A percentile compares a stretch with the other conserved stretches of the same genome.
These are phyloP conservation scores for Saccharomycopsis javanensis DNA, from an alignment of 805 yeast genomes.

Conservation along the genomic window DNA sequence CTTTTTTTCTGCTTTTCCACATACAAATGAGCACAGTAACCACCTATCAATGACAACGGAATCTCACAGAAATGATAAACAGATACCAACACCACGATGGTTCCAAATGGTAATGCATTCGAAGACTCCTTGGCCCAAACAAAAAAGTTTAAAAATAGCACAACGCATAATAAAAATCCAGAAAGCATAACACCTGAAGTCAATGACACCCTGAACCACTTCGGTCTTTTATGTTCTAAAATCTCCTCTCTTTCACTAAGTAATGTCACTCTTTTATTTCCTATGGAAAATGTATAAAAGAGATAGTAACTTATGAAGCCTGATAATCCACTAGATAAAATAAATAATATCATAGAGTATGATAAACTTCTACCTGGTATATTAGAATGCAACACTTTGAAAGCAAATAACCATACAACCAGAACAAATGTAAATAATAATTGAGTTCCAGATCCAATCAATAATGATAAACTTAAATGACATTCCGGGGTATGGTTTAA, in stretches of 20 bases:
- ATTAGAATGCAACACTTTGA: constrained; percentile 52
- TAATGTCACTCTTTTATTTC: background rate
- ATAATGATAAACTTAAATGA: constrained; percentile 40
- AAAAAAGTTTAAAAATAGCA: constrained; percentile 52
- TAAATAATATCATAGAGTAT: constrained; percentile 48
- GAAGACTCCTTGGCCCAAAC: constrained; percentile 73
- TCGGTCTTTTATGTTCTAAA: background rate
- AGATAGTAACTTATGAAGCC: constrained; percentile 63
- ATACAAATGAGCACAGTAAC: constrained; percentile 36
- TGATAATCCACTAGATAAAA: constrained; percentile 63
- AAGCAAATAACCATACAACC: constrained; percentile 47
- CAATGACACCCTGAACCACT: constrained; percentile 26
- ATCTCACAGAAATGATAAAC: constrained; percentile 58
- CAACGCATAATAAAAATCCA: constrained; percentile 36
- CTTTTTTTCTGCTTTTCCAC: background rate
- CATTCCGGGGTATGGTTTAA: constrained; percentile 38
- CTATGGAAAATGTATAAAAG: constrained; percentile 40
- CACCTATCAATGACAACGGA: constrained; percentile 73
- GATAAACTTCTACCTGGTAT: constrained; percentile 60
- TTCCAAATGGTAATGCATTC: constrained; percentile 68
- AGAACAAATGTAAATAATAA: constrained; percentile 55
- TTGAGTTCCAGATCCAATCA: constrained; percentile 71
- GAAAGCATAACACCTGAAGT: constrained; percentile 42
- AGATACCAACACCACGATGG: constrained; percentile 49
- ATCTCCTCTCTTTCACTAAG: background rate